Evolutionary conservation across 225 moss, liverwort and hornwort genomes (phyloP).

Genomic region (Bryum argenteum): DNA sequence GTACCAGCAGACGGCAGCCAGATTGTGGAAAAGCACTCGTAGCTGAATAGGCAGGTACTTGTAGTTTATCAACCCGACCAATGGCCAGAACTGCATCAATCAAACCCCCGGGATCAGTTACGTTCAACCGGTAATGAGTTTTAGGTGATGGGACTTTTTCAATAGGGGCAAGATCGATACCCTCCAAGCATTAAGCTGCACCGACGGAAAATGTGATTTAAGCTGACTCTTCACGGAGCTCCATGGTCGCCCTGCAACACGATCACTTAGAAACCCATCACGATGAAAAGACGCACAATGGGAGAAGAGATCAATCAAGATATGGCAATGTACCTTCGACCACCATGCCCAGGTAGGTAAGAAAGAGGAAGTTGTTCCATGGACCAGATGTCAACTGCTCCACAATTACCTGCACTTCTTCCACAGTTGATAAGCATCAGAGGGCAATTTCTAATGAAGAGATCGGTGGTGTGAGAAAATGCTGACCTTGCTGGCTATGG

Average conservation of each 20-base stretch:
- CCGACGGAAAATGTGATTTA: slow-evolving; percentile 53
- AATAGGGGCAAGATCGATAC: slow-evolving; percentile 40
- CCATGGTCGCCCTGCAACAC: slow-evolving; percentile 72
- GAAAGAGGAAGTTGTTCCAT: slow-evolving; percentile 92
- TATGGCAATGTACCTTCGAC: slow-evolving; percentile 68
- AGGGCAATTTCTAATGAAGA: slow-evolving; percentile 3
- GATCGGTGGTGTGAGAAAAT: background rate
- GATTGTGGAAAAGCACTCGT: slow-evolving; percentile 81
- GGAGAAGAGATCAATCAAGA: slow-evolving; percentile 6
- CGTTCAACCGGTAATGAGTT: no score
- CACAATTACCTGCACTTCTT: slow-evolving; percentile 69
- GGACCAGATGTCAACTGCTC: slow-evolving; percentile 97
- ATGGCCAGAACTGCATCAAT: slow-evolving; percentile 87
- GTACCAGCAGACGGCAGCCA: slow-evolving; percentile 95
- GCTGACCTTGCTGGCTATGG: slow-evolving; percentile 79
- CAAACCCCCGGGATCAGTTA: background rate
- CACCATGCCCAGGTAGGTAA: slow-evolving; percentile 75
- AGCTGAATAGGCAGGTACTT: slow-evolving; percentile 80
- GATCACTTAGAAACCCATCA: no score
- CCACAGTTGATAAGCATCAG: background rate
- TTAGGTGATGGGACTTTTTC: no score
- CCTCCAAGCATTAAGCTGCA: slow-evolving; percentile 93
- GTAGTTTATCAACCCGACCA: slow-evolving; percentile 84
- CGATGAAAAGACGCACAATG: no score
- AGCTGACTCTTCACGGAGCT: slow-evolving; percentile 68